Evolutionary conservation across 2,329 filamentous ascomycete species (phyloP).

Genomic region (Fusarium sarcochroum): DNA sequence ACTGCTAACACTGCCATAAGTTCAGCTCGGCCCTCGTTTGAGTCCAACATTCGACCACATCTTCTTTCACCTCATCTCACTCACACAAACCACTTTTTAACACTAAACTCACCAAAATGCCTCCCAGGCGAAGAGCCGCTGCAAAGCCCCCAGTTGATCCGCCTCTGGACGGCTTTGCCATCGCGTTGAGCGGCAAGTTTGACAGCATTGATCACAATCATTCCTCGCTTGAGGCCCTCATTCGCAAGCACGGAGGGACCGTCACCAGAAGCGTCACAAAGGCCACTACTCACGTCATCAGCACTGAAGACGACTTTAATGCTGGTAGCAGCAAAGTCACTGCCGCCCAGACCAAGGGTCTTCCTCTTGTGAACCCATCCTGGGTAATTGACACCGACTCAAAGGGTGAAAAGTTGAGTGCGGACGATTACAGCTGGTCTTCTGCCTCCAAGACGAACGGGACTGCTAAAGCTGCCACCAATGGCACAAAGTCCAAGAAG

Average conservation of each 20-base stretch:
- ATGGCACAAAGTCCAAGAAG: slow-evolving; percentile 46
- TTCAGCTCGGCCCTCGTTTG: slow-evolving; percentile 8
- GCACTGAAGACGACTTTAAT: slow-evolving; percentile 66
- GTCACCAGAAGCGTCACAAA: slow-evolving; percentile 63
- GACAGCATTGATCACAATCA: slow-evolving; percentile 67
- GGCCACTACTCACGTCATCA: slow-evolving; percentile 69
- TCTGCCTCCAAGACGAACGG: slow-evolving; percentile 46
- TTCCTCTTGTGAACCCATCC: slow-evolving; percentile 69
- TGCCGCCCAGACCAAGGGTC: slow-evolving; percentile 60
- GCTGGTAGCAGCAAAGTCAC: slow-evolving; percentile 66
- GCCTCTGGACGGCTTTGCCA: slow-evolving; percentile 62
- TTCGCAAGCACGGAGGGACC: slow-evolving; percentile 64
- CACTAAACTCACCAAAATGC: slow-evolving; percentile 30
- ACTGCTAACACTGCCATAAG: slow-evolving; percentile 35
- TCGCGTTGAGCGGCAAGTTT: slow-evolving; percentile 75
- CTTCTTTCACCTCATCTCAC: not conserved
- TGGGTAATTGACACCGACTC: slow-evolving; percentile 73
- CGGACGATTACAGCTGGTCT: slow-evolving; percentile 49
- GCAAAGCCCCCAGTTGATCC: slow-evolving; percentile 42
- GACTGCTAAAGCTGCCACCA: slow-evolving; percentile 35
- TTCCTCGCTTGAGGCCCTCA: slow-evolving; percentile 59
- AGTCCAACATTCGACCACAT: not conserved
- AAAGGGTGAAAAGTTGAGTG: slow-evolving; percentile 44
- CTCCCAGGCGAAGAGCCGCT: slow-evolving; percentile 42
- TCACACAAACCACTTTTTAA: not conserved